Evolutionary conservation across 495 filamentous ascomycete genomes (phyloP).

Genomic region (Xylaria nigripes): DNA sequence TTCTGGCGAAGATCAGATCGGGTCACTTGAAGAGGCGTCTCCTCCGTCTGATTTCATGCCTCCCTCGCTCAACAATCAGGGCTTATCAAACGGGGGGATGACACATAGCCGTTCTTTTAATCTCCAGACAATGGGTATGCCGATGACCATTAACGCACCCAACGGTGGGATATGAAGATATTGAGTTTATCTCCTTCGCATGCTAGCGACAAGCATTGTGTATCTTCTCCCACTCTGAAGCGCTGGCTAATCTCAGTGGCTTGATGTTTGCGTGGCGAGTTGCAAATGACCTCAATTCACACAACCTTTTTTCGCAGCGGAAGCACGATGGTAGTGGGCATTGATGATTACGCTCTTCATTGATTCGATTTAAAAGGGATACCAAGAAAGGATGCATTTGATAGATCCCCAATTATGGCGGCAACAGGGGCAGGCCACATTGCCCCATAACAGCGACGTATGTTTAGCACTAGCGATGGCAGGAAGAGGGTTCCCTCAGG

Average conservation of each 20-base stretch:
- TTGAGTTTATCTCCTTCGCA: conserved; percentile 2
- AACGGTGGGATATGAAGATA: conserved; percentile 20
- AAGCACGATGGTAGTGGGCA: background rate
- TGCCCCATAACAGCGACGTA: background rate
- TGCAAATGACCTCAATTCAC: conserved; percentile 15
- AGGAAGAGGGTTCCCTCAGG: conserved; percentile 3
- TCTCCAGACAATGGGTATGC: conserved; percentile 47
- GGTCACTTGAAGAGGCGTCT: conserved; percentile 66
- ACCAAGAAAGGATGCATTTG: conserved; percentile 19
- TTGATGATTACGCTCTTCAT: conserved; percentile 11
- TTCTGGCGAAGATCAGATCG: conserved; percentile 60
- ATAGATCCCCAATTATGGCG: conserved; percentile 17
- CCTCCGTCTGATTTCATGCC: conserved; percentile 53
- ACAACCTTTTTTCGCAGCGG: conserved; percentile 3
- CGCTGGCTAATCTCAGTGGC: conserved; percentile 1
- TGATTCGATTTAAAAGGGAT: conserved; percentile 15
- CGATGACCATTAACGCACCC: conserved; percentile 47
- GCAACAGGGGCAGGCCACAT: conserved; percentile 1
- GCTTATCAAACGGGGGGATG: conserved; percentile 24
- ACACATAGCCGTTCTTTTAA: conserved; percentile 33
- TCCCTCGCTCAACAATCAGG: conserved; percentile 30
- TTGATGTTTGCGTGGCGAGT: conserved; percentile 15
- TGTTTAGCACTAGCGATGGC: conserved; percentile 1
- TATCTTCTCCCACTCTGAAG: background rate
- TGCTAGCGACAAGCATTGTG: background rate